Evolutionary conservation across 2,329 filamentous ascomycete genomes (phyloP), one percentile per base, ranked within the genome.

Genomic region (Aspergillus alliaceus): DNA sequence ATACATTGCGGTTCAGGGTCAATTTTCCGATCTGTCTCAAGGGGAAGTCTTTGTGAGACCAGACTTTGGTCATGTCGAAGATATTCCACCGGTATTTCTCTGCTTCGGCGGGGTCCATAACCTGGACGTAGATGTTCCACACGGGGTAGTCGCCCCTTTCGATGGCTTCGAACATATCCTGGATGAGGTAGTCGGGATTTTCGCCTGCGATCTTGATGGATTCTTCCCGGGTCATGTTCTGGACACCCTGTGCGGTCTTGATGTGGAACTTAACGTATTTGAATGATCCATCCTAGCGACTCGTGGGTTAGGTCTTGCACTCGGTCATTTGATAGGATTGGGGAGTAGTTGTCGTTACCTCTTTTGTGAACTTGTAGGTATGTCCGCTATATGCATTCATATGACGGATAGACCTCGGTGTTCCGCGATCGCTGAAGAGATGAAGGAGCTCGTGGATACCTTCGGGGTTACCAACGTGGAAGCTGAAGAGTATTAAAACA

Each of bases 61-160:
- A 93, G 11, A 93, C 74, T 75, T 93, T 93, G 53, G 90, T 95
- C 3, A 90, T 86, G 64, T 95, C 90, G 6, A 95, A 84, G 40
- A 93, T 88, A 66, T 95, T 90, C 62, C 92, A 92, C 6, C 91
- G 89, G 59, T 92, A 95, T 9, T 88, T 84, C 59, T 93, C 80
- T 69, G 91, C 86, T 40, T 86, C 80, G 4, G 79, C 79, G 60
- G 93, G 89, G 0, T 86, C 82, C 40, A 93, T 83, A 7, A 86
- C 80, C 68, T 93, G 90, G 14, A 95, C 88, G 47, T 88, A 89
- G 59, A 93, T 89, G 65, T 88, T 86, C 89, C 89, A 93, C 65
- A 85, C 87, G 9, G 90, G 89, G 63, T 80, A 91, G 0, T 81
- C 80, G 4, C 88, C 87, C 24, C 79, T 85, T 11, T 88, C 84